These are phyloP conservation scores for Vigna angularis DNA, from an alignment of 306 rosid species.

Conservation along the genomic window DNA sequence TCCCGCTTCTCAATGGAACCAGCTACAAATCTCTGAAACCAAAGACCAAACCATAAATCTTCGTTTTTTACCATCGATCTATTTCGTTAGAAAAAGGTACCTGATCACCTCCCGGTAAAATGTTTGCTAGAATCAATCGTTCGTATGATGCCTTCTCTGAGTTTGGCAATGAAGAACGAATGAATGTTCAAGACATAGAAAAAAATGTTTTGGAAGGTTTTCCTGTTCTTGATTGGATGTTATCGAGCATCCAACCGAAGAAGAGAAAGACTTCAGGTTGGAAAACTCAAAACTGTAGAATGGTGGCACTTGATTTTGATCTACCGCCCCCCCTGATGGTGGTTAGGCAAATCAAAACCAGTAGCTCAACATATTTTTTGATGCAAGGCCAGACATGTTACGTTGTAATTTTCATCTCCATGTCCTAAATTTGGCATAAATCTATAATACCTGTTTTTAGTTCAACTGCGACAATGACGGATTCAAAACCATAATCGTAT, in stretches of 20 bases:
- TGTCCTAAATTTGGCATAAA: slow-evolving; percentile 46
- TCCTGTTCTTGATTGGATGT: slow-evolving; percentile 36
- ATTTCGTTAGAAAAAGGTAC: background rate
- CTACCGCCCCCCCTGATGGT: slow-evolving; percentile 46
- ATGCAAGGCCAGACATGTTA: slow-evolving; percentile 39
- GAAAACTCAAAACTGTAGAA: slow-evolving; percentile 25
- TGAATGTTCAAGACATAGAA: background rate
- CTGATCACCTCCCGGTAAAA: slow-evolving; percentile 18
- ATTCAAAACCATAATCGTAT: slow-evolving; percentile 38
- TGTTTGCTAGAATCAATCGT: slow-evolving; percentile 20
- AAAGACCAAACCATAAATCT: slow-evolving; percentile 19
- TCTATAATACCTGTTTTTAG: slow-evolving; percentile 45
- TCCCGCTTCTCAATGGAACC: slow-evolving; percentile 39
- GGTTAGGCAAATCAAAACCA: slow-evolving; percentile 62
- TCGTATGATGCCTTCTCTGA: background rate
- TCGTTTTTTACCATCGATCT: background rate
- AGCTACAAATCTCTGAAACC: slow-evolving; percentile 29
- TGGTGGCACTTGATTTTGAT: slow-evolving; percentile 46
- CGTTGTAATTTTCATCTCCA: slow-evolving; percentile 40
- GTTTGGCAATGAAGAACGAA: slow-evolving; percentile 17
- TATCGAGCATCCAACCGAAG: slow-evolving; percentile 28
- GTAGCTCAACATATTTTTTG: slow-evolving; percentile 39
- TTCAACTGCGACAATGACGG: slow-evolving; percentile 63
- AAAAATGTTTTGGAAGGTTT: background rate
- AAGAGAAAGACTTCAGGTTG: slow-evolving; percentile 42